Conservation (phyloP, 2,329 filamentous ascomycete genomes). For the Aspergillus sp. region DNA sequence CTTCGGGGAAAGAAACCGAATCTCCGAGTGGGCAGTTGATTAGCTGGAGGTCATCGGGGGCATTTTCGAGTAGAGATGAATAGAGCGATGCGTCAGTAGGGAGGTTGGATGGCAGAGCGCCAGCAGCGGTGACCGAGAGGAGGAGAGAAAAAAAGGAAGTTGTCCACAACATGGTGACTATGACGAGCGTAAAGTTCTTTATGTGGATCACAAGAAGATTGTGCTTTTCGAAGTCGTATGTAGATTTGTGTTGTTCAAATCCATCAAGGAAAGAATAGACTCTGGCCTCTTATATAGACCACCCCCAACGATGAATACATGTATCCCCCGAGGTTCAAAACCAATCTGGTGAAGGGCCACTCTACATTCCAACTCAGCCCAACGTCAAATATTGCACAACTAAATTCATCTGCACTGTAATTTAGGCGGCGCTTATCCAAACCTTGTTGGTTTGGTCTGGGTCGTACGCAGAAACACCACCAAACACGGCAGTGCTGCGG, state of each 20-base stretch:
- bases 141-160: not conserved
- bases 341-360: not conserved
- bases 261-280: not conserved
- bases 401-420: conserved; percentile 8
- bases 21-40: conserved; percentile 23
- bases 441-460: conserved; percentile 13
- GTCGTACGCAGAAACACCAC: not conserved
- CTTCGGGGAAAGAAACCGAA: conserved; percentile 17
- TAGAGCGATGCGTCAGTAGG: not conserved
- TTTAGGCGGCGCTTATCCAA: conserved; percentile 13
- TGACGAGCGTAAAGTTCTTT: not conserved
- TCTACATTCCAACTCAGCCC: not conserved
- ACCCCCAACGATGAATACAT: not conserved
- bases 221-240: not conserved
- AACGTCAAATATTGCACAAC: not conserved
- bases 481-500: not conserved
- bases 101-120: not conserved
- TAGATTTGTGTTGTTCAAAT: not conserved
- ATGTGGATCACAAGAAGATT: not conserved
- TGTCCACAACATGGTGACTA: not conserved
- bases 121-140: not conserved
- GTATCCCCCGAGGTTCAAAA: not conserved
- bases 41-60: conserved; percentile 1
- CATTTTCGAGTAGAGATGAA: not conserved
- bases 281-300: not conserved